Evolutionary conservation across 2,329 filamentous ascomycete genomes (phyloP), one percentile per base, ranked within the genome.

Genomic region (Penicillium thymicola): DNA sequence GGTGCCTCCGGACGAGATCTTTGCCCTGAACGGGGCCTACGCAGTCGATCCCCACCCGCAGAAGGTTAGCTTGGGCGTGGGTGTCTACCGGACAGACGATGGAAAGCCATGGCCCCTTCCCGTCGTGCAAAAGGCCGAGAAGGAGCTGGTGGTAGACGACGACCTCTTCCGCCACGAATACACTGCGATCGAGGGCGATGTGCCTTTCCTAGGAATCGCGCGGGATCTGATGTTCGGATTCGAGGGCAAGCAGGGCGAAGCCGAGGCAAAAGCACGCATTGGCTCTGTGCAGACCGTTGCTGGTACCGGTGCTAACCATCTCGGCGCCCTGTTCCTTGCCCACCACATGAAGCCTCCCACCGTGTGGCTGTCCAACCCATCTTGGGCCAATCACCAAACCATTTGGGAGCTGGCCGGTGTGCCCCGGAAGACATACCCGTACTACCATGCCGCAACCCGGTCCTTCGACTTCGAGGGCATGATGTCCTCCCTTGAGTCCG

Each of bases 361-460:
- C 58, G 85, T 95, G 73, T 96, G 95, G 83, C 81, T 97, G 74
- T 96, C 92, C 67, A 89, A 91, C 76, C 94, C 94, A 32, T 97
- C 94, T 51, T 99, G 94, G 94, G 89, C 88, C 64, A 97, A 97
- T 79, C 94, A 99, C 83, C 87, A 94, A 79, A 91, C 96, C 75
- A 96, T 99, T 79, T 96, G 97, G 81, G 73, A 76, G 32, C 60
- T 76, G 48, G 84, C 81, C 74, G 96, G 95, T 69, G 90, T 96
- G 66, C 82, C 84, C 63, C 85, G 89, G 70, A 87, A 87, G 68
- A 85, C 85, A 61, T 97, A 97, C 78, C 93, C 93, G 43, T 97
- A 99, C 82, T 97, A 96, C 78, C 86, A 89, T 73, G 88, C 91
- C 8, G 63, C 66, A 6, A 76, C 72, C 10, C 70, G 74, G 52